Evolutionary conservation across 495 filamentous ascomycete genomes (phyloP).

Genomic region (Neurospora tetraspora): DNA sequence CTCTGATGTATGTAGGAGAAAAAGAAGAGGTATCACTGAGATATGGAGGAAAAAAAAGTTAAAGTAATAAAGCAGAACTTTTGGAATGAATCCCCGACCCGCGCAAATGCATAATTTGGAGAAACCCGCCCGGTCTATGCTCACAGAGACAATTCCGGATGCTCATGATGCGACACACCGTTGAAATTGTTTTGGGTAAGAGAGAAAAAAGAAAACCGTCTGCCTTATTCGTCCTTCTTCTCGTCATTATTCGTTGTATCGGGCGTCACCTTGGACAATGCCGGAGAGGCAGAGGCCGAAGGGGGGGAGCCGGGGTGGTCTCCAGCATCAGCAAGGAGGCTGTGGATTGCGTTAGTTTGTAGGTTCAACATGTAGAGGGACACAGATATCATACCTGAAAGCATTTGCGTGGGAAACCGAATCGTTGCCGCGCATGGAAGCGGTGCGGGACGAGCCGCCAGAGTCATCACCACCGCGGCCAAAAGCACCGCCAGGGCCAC

Average conservation of each 20-base stretch:
- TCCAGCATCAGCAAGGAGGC: constrained; percentile 43
- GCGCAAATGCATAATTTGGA: constrained; percentile 30
- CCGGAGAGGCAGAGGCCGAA: constrained; percentile 51
- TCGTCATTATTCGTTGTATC: constrained; percentile 36
- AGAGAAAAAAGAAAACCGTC: constrained; percentile 15
- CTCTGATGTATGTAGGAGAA: background rate
- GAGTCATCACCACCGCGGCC: constrained; percentile 64
- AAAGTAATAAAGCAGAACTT: constrained; percentile 12
- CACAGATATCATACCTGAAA: constrained; percentile 61
- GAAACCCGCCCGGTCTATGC: constrained; percentile 32
- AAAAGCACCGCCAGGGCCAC: constrained; percentile 61
- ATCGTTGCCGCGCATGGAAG: constrained; percentile 59
- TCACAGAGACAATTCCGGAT: constrained; percentile 8
- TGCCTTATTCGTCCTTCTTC: constrained; percentile 35
- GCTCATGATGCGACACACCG: constrained; percentile 21
- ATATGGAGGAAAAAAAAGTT: background rate
- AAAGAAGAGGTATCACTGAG: background rate
- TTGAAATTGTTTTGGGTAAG: constrained; percentile 5
- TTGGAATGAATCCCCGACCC: constrained; percentile 22
- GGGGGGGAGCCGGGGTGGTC: constrained; percentile 49
- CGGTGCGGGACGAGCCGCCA: constrained; percentile 69
- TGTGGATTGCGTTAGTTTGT: constrained; percentile 18
- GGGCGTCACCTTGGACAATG: constrained; percentile 50
- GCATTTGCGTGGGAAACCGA: constrained; percentile 66
- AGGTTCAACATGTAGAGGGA: constrained; percentile 9